Percentiles rank a stretch among this genome's conserved stretches.
Conservation (phyloP, 805 yeast genomes). For the Teunomyces kruisii region DNA sequence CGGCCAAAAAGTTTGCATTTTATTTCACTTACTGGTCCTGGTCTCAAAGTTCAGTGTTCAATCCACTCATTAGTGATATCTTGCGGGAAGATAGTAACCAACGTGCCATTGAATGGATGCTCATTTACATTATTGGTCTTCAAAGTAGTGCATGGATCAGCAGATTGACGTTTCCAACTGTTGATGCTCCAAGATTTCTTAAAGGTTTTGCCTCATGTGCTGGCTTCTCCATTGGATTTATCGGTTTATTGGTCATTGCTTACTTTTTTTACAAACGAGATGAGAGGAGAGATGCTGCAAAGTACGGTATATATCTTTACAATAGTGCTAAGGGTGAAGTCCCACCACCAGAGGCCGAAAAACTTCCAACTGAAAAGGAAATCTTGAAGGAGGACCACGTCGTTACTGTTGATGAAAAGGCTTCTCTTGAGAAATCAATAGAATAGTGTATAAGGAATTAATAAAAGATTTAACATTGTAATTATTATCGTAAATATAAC, state of each 20-base stretch:
- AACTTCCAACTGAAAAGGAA: background rate
- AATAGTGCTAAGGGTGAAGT: slow-evolving; percentile 6
- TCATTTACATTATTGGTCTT: slow-evolving; percentile 20
- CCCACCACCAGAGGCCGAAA: background rate
- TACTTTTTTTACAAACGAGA: slow-evolving; percentile 20
- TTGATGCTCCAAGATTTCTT: slow-evolving; percentile 20
- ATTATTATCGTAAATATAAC: no score
- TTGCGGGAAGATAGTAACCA: slow-evolving; percentile 19
- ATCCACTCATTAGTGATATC: slow-evolving; percentile 23
- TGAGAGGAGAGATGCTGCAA: slow-evolving; percentile 16
- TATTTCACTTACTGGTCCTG: slow-evolving; percentile 20
- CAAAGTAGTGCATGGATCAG: slow-evolving; percentile 20
- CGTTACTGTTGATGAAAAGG: no score
- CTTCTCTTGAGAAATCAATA: background rate
- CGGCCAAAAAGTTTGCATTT: slow-evolving; percentile 25
- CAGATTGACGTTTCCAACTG: slow-evolving; percentile 20
- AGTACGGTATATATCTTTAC: slow-evolving; percentile 20
- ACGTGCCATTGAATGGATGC: slow-evolving; percentile 19
- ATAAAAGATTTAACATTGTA: background rate
- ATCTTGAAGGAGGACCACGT: background rate
- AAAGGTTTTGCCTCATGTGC: slow-evolving; percentile 20
- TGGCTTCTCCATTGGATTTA: slow-evolving; percentile 8
- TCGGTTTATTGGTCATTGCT: slow-evolving; percentile 18
- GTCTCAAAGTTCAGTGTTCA: slow-evolving; percentile 21
- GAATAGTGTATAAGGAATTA: background rate